These are phyloP conservation scores for Hanseniaspora hatyaiensis DNA, from an alignment of 805 yeast species.

Conservation along the genomic window DNA sequence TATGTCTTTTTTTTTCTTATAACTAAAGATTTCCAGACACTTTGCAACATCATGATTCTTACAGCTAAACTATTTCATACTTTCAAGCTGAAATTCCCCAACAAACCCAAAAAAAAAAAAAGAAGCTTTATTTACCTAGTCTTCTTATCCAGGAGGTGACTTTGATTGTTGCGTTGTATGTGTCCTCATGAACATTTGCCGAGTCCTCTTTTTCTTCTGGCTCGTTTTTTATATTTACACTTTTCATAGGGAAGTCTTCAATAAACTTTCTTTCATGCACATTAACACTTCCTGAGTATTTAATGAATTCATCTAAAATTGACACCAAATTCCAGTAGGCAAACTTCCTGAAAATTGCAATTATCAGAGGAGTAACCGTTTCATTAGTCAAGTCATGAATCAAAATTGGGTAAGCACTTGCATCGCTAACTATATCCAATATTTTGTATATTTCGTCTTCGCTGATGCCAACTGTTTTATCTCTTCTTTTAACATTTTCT, in stretches of 20 bases:
- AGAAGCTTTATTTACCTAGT: background rate
- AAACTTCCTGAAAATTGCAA: constrained; percentile 75
- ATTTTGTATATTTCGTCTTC: constrained; percentile 49
- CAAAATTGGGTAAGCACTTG: constrained; percentile 56
- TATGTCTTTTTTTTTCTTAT: too few relatives aligned
- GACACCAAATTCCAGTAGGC: constrained; percentile 85
- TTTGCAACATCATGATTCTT: too few relatives aligned
- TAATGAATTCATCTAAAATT: constrained; percentile 71
- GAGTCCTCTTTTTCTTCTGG: constrained; percentile 30
- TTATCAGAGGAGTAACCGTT: constrained; percentile 66
- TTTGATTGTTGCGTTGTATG: background rate
- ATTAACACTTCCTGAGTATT: constrained; percentile 64
- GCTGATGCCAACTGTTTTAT: constrained; percentile 71
- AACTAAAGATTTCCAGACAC: too few relatives aligned
- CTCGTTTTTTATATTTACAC: constrained; percentile 42
- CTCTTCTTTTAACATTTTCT: constrained; percentile 59
- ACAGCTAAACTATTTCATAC: too few relatives aligned
- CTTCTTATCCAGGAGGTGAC: constrained; percentile 13
- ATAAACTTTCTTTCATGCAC: constrained; percentile 75
- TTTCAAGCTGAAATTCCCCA: background rate
- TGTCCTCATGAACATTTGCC: constrained; percentile 23
- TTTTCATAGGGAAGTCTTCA: constrained; percentile 53
- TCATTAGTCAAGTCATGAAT: constrained; percentile 86
- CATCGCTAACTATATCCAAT: constrained; percentile 49
- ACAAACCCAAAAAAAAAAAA: background rate